Evolutionary conservation across 768 basidiomycete species (phyloP).

Genomic region (Podaxis rugospora): DNA sequence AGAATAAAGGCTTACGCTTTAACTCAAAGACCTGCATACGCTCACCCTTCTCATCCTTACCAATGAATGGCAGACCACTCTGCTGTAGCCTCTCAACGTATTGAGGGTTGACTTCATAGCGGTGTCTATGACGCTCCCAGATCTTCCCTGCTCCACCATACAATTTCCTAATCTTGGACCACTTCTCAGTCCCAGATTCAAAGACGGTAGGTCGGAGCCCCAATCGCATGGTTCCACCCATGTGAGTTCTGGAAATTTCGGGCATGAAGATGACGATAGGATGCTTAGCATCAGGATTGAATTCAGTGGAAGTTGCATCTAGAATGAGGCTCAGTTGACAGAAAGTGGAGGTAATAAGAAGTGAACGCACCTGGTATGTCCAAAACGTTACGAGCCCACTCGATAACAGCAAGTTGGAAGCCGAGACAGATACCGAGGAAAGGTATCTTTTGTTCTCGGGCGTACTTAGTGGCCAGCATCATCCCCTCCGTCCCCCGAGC

Average conservation of each 20-base stretch:
- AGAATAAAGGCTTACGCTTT: conserved; percentile 47
- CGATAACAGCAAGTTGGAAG: conserved; percentile 94
- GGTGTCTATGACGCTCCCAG: conserved; percentile 96
- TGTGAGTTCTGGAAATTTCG: conserved; percentile 94
- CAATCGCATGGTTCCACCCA: conserved; percentile 99
- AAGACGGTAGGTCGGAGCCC: conserved; percentile 96
- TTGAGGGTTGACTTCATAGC: conserved; percentile 91
- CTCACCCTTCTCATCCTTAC: conserved; percentile 94
- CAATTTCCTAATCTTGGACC: conserved; percentile 71
- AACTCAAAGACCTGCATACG: conserved; percentile 97
- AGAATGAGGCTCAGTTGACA: conserved; percentile 3
- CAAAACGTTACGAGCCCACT: conserved; percentile 88
- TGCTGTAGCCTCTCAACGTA: conserved; percentile 68
- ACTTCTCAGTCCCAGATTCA: conserved; percentile 57
- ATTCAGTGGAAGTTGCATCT: conserved; percentile 88
- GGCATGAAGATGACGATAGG: conserved; percentile 97
- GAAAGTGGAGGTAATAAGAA: background rate
- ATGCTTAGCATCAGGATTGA: conserved; percentile 53
- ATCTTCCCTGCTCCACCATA: conserved; percentile 80
- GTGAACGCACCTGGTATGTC: conserved; percentile 53
- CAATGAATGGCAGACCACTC: conserved; percentile 64
- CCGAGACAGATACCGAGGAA: conserved; percentile 97
- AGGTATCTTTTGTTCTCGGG: conserved; percentile 89
- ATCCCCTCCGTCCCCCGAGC: conserved; percentile 93
- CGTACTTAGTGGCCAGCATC: conserved; percentile 97